Evolutionary conservation across 1,139 yeast species (phyloP).

Genomic region (Arxiozyma bovina): DNA sequence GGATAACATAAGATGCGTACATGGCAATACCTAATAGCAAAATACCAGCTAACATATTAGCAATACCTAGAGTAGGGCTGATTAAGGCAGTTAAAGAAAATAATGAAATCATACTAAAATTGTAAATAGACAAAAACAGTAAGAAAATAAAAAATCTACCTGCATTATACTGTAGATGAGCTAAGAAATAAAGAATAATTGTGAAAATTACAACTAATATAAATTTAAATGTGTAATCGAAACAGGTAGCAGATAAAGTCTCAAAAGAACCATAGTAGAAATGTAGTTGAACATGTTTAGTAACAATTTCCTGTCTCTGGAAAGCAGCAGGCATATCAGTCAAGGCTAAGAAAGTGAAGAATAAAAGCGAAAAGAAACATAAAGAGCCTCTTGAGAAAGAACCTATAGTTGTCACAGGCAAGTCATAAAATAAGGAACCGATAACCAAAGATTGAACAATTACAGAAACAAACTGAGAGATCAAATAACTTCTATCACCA

Average conservation of each 20-base stretch:
- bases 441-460: constrained; percentile 40
- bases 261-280: constrained; percentile 46
- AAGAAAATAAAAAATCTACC: constrained; percentile 43
- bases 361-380: constrained; percentile 43
- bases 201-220: constrained; percentile 36
- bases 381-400: constrained; percentile 47
- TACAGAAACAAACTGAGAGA: constrained; percentile 38
- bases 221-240: constrained; percentile 37
- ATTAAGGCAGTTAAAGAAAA: constrained; percentile 40
- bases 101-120: constrained; percentile 35
- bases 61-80: constrained; percentile 37
- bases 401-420: constrained; percentile 37
- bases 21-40: constrained; percentile 39
- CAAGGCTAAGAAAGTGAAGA: constrained; percentile 41
- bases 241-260: constrained; percentile 37
- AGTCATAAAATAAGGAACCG: constrained; percentile 43
- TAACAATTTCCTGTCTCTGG: constrained; percentile 38
- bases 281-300: constrained; percentile 42
- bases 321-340: constrained; percentile 45
- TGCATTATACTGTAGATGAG: constrained; percentile 40
- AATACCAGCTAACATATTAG: constrained; percentile 45
- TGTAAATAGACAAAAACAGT: constrained; percentile 35
- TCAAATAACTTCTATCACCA: constrained; percentile 39
- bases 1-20: constrained; percentile 46
- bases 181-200: constrained; percentile 41